Evolutionary conservation across 2,329 filamentous ascomycete genomes (phyloP).

Genomic region (Mycogone perniciosa): DNA sequence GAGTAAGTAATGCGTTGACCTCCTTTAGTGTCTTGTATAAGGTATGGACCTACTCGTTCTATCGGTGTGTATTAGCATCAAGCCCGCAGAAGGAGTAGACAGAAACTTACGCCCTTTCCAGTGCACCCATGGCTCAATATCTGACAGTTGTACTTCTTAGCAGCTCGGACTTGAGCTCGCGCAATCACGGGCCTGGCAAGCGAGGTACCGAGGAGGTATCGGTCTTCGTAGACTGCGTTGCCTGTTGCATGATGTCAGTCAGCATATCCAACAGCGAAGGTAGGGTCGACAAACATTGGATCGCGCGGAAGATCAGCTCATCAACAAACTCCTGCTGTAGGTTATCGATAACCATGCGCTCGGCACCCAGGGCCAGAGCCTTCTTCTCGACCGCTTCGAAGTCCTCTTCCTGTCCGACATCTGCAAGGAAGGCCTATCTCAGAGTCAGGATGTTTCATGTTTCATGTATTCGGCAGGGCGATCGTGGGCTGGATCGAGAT

Average conservation of each 20-base stretch:
- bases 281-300: constrained; percentile 46
- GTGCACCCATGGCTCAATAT: constrained; percentile 21
- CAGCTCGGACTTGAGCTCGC: constrained; percentile 37
- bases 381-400: constrained; percentile 64
- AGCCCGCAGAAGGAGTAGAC: not conserved
- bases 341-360: constrained; percentile 49
- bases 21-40: not conserved
- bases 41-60: not conserved
- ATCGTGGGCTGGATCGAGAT: not conserved
- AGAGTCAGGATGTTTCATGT: not conserved
- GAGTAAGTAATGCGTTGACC: too few species aligned
- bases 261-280: not conserved
- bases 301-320: constrained; percentile 67
- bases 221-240: constrained; percentile 57
- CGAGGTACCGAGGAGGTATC: constrained; percentile 41
- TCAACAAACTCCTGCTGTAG: constrained; percentile 67
- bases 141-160: constrained; percentile 32
- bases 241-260: not conserved
- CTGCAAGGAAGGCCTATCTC: constrained; percentile 41
- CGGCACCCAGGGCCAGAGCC: constrained; percentile 39
- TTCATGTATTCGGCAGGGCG: not conserved
- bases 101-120: not conserved
- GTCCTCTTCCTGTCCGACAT: constrained; percentile 67
- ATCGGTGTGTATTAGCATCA: not conserved
- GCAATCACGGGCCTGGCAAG: constrained; percentile 63